Conservation (phyloP, 768 basidiomycete genomes). For the Naganishia vaughanmartiniae region DNA sequence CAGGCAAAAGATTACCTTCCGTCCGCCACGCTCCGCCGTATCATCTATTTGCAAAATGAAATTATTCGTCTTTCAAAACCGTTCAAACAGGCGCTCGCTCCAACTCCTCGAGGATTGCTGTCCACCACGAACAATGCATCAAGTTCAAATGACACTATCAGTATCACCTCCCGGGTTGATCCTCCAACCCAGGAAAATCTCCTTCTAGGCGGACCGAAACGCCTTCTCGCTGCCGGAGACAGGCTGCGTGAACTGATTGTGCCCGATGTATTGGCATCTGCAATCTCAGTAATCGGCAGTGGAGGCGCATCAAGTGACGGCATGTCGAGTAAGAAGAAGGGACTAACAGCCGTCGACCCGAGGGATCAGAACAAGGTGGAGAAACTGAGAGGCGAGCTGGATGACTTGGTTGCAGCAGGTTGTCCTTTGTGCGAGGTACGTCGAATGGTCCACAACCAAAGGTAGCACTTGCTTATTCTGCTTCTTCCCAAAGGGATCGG, state of each 20-base stretch:
- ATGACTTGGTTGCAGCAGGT: conserved; percentile 79
- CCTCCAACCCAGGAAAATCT: conserved; percentile 39
- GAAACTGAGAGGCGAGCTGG: conserved; percentile 75
- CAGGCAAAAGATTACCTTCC: conserved; percentile 92
- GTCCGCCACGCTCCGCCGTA: conserved; percentile 73
- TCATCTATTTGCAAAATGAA: conserved; percentile 79
- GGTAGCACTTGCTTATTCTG: not conserved
- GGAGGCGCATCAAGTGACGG: conserved; percentile 36
- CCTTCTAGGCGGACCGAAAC: conserved; percentile 53
- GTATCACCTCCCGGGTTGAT: conserved; percentile 42
- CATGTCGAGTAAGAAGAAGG: conserved; percentile 55
- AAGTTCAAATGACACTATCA: conserved; percentile 23
- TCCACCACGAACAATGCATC: conserved; percentile 39
- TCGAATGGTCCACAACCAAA: not conserved
- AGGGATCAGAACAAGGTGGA: conserved; percentile 63
- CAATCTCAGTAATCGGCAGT: conserved; percentile 60
- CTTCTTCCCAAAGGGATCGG: conserved; percentile 22
- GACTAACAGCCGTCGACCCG: conserved; percentile 54
- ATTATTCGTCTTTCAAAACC: conserved; percentile 59
- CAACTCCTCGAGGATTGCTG: conserved; percentile 37
- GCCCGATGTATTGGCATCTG: conserved; percentile 83
- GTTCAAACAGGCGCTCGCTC: conserved; percentile 8
- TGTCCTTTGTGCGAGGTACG: conserved; percentile 82
- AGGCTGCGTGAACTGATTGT: conserved; percentile 84
- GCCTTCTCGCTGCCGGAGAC: conserved; percentile 83